Percentiles rank a stretch among this genome's conserved stretches.
These are phyloP conservation scores for Porogramme epimiltina DNA, from an alignment of 1,284 basidiomycete species.

Conservation along the genomic window DNA sequence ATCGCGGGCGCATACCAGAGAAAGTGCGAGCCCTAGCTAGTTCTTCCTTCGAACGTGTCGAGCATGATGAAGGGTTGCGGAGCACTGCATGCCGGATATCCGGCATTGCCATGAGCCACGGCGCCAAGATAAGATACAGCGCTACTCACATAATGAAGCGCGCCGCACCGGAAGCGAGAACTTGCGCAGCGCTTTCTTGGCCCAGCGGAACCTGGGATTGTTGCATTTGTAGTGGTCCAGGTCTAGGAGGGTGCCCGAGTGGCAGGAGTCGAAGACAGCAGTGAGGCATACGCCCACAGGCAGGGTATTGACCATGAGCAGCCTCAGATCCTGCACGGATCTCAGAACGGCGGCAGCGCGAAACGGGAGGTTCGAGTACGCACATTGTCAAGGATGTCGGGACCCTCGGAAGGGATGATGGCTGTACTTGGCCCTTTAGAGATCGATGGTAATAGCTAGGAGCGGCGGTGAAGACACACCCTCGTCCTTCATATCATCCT, in stretches of 20 bases:
- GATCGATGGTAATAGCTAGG: conserved; percentile 1
- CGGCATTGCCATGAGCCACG: too few relatives aligned
- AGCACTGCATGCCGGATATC: too few relatives aligned
- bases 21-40: too few relatives aligned
- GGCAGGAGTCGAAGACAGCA: conserved; percentile 49
- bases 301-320: conserved; percentile 39
- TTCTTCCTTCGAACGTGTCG: too few relatives aligned
- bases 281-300: conserved; percentile 41
- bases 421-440: conserved; percentile 5
- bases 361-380: conserved; percentile 12
- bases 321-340: conserved; percentile 33
- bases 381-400: conserved; percentile 38
- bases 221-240: conserved; percentile 43
- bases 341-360: not conserved
- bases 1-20: too few relatives aligned
- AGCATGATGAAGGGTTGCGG: too few relatives aligned
- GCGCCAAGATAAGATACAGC: too few relatives aligned
- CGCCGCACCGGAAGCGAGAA: too few relatives aligned
- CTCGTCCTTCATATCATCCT: conserved; percentile 31
- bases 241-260: conserved; percentile 47
- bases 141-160: too few relatives aligned
- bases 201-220: conserved; percentile 28
- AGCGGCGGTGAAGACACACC: conserved; percentile 30
- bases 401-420: conserved; percentile 16
- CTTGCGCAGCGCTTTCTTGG: too few relatives aligned